A percentile compares a stretch with the other conserved stretches of the same genome.
Evolutionary conservation across 2,329 filamentous ascomycete genomes (phyloP).

Genomic region (Aspergillus puulaauensis): DNA sequence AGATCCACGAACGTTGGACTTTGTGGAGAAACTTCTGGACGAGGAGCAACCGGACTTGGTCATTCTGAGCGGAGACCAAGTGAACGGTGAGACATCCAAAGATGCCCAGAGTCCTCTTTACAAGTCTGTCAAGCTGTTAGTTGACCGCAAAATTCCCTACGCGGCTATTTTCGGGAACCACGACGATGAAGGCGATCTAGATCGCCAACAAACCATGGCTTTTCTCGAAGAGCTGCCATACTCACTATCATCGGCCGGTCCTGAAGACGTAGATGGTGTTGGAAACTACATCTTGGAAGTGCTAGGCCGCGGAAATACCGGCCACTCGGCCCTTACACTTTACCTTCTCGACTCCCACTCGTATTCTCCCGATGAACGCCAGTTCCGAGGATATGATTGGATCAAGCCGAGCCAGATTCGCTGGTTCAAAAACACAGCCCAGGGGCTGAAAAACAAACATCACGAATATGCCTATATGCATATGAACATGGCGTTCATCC

Average conservation of each 20-base stretch:
- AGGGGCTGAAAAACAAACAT: conserved; percentile 72
- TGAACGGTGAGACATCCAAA: conserved; percentile 89
- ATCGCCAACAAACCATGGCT: conserved; percentile 76
- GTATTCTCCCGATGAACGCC: conserved; percentile 84
- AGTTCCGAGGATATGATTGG: conserved; percentile 96
- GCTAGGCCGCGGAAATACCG: conserved; percentile 72
- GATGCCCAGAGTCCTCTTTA: conserved; percentile 92
- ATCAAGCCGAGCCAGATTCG: conserved; percentile 89
- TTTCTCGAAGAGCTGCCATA: conserved; percentile 85
- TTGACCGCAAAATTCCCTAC: conserved; percentile 86
- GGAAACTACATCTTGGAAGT: conserved; percentile 96
- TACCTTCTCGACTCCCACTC: conserved; percentile 93
- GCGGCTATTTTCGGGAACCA: conserved; percentile 96
- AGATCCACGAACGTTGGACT: conserved; percentile 87
- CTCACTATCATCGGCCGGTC: conserved; percentile 81
- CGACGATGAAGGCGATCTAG: conserved; percentile 84
- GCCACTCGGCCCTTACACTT: conserved; percentile 89
- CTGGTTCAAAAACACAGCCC: conserved; percentile 84
- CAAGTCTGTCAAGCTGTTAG: conserved; percentile 83
- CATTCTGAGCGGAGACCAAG: conserved; percentile 87
- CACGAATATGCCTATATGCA: conserved; percentile 86
- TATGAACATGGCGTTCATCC: conserved; percentile 95
- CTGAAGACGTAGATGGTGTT: conserved; percentile 80
- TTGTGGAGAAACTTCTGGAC: conserved; percentile 78
- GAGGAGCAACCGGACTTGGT: conserved; percentile 93